Base-by-base conservation (phyloP, 768 basidiomycete genomes). In the Russula olivacea region DNA sequence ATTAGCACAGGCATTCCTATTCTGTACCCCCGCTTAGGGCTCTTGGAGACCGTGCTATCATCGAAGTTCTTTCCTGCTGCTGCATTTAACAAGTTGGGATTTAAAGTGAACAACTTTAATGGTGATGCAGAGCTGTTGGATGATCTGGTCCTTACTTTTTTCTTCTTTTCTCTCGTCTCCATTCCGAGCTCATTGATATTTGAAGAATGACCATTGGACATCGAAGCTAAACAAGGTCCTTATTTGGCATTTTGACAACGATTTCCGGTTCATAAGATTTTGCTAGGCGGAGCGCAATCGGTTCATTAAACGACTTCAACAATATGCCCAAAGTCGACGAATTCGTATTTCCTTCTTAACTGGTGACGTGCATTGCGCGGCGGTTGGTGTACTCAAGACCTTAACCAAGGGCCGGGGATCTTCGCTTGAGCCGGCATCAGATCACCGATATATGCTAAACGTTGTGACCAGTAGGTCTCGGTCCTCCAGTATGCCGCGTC, bases 281-380 rank as follows among this genome's bases (percentile, higher is more conserved):
- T 71, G 72, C 62, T 75, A 97, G 88, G 81, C 80, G 75, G 97
- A 98, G 74, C 86, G 96, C 58, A 98, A 98, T 72, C 87, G 85
- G 86, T 78, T 98, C 30, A 82, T 98, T 50, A 79, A 85, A 64
- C 82, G 88, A 70, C 79, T 91, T 67, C 96, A 98, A 72, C 76
- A 79, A 23, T 79, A 92, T 65, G 88, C 94, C 0, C 73, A 75
- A 49, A 72, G 75, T 53, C 84, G 83, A 72, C 78, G 80, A 30
- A 73, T 88, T 34, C 83, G 97, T 30, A 79, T 99, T n/a, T 82
- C 87, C 0, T 94, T 95, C 73, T 70, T 98, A 19, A 88, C 88
- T 0, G 97, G 97, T 4, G 95, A 99, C 72, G 96, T 98, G 15
- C 96, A 98, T 71, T 90, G 90, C 68, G 89, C 90, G 0, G 90